Evolutionary conservation across 345 rosid genomes (phyloP).

Genomic region (Aquilaria yunnanensis): DNA sequence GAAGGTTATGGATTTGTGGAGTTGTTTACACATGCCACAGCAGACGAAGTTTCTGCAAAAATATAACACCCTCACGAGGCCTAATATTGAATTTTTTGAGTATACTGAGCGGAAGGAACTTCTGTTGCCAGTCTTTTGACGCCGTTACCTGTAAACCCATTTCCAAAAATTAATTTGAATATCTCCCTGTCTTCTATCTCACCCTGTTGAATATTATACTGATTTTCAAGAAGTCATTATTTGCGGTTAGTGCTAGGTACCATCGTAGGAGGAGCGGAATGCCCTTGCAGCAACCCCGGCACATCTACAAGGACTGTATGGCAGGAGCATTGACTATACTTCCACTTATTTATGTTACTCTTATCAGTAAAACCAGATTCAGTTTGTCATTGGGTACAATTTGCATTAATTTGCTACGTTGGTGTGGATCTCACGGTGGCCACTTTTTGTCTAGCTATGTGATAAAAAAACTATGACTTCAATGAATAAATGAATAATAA

Average conservation of each 20-base stretch:
- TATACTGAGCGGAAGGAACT: constrained; percentile 85
- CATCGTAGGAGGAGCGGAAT: constrained; percentile 82
- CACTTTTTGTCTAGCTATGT: no score
- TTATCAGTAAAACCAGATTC: background rate
- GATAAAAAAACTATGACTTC: no score
- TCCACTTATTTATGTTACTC: background rate
- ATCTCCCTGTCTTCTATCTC: background rate
- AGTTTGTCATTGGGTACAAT: background rate
- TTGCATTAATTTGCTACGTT: no score
- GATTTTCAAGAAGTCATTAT: constrained; percentile 8
- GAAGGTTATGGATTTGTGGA: constrained; percentile 98
- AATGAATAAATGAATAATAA: no score
- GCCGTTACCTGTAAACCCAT: constrained; percentile 49
- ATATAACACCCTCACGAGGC: constrained; percentile 61
- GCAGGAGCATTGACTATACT: constrained; percentile 28
- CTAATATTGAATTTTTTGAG: constrained; percentile 74
- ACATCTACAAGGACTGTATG: constrained; percentile 77
- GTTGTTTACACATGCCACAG: constrained; percentile 69
- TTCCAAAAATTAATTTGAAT: background rate
- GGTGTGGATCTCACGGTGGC: no score
- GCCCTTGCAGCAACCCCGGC: constrained; percentile 95
- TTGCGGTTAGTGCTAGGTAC: constrained; percentile 37
- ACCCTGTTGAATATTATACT: background rate
- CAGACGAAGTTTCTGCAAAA: constrained; percentile 78
- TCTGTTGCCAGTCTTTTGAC: constrained; percentile 68